phyloP scores from a whole-genome alignment of 176 grass and related monocot species.

The Lolium perenne region DNA sequence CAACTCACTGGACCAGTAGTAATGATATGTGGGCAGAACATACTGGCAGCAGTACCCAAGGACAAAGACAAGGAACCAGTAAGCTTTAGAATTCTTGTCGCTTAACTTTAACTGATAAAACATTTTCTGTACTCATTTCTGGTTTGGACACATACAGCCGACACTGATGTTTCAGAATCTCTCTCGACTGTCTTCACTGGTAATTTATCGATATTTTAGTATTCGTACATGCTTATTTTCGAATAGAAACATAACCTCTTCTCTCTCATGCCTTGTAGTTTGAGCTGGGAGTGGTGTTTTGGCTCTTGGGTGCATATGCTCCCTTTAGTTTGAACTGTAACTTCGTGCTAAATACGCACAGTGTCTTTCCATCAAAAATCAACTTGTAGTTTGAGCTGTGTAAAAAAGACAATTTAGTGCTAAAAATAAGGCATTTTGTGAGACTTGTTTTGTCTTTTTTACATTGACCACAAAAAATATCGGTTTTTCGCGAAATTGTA shows the following conservation, averaged over 20 bases:
- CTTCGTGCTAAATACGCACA: no score
- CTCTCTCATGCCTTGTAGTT: no score
- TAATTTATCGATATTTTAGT: conserved; percentile 47
- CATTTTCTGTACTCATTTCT: conserved; percentile 45
- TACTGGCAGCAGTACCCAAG: conserved; percentile 56
- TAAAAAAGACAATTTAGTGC: no score
- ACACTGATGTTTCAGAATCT: conserved; percentile 58
- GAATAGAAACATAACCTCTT: background rate
- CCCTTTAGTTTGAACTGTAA: no score
- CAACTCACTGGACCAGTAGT: conserved; percentile 75
- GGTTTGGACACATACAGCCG: conserved; percentile 47
- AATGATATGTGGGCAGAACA: conserved; percentile 89
- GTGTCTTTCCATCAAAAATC: no score
- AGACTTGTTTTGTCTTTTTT: no score
- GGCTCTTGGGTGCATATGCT: no score
- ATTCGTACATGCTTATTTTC: conserved; percentile 26
- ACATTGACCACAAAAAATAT: no score
- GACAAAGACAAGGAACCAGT: conserved; percentile 78
- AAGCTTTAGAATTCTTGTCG: conserved; percentile 47
- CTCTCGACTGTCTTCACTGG: conserved; percentile 56
- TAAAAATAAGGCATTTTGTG: no score
- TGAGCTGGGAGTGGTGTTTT: no score
- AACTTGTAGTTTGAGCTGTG: no score
- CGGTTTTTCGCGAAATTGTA: no score
- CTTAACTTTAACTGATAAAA: conserved; percentile 33